Conservation (phyloP, 805 yeast genomes). For the Suhomyces faveliae region DNA sequence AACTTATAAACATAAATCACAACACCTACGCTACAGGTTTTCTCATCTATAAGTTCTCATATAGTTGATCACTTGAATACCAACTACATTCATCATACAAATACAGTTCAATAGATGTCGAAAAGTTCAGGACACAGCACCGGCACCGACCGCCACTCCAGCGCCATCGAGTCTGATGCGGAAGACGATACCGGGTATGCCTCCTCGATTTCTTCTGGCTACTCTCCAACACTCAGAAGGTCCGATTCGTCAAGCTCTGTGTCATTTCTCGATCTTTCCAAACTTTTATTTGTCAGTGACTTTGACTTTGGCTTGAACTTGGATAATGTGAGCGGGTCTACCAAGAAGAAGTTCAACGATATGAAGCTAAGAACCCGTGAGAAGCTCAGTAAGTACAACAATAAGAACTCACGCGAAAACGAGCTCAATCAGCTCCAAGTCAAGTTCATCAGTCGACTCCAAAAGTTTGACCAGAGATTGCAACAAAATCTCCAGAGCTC, state of each 20-base stretch:
- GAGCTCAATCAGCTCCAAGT: slow-evolving; percentile 34
- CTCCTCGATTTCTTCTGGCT: slow-evolving; percentile 3
- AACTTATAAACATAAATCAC: too few relatives aligned
- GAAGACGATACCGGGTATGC: background rate
- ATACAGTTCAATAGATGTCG: too few relatives aligned
- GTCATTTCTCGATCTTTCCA: slow-evolving; percentile 36
- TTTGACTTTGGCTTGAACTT: slow-evolving; percentile 43
- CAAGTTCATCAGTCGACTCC: slow-evolving; percentile 27
- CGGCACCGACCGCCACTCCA: background rate
- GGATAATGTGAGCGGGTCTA: slow-evolving; percentile 34
- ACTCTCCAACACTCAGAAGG: slow-evolving; percentile 6
- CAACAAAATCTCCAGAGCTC: slow-evolving; percentile 35
- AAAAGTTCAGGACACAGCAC: too few relatives aligned
- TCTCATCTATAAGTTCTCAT: too few relatives aligned
- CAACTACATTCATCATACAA: too few relatives aligned
- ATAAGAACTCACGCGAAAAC: slow-evolving; percentile 13
- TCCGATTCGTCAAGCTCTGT: slow-evolving; percentile 21
- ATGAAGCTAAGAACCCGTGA: slow-evolving; percentile 37
- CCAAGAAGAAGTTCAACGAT: slow-evolving; percentile 33
- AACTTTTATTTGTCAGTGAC: slow-evolving; percentile 38
- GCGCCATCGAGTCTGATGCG: slow-evolving; percentile 2
- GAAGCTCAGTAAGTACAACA: slow-evolving; percentile 26
- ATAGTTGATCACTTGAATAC: too few relatives aligned
- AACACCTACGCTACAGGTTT: too few relatives aligned
- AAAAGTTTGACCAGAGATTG: slow-evolving; percentile 36